A percentile compares a stretch with the other conserved stretches of the same genome.
Conservation (phyloP, 192 early-diverging fungal species). For the Paraglomus occultum region DNA sequence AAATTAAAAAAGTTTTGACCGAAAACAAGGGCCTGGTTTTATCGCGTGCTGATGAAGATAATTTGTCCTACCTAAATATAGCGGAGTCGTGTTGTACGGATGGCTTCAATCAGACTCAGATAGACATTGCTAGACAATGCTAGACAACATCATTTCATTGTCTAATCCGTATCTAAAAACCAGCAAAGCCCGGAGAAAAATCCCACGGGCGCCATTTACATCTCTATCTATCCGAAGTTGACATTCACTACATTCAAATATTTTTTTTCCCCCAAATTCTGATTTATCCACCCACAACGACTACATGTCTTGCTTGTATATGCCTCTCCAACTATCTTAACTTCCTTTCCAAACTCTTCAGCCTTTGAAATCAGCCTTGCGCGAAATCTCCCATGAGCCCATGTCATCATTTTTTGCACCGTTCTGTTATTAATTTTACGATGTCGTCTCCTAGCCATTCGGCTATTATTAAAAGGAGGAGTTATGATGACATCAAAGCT, state of each 20-base stretch:
- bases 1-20: no score
- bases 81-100: no score
- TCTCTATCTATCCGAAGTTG: not conserved
- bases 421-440: not conserved
- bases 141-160: no score
- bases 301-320: not conserved
- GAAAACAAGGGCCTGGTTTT: no score
- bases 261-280: not conserved
- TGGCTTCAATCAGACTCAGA: no score
- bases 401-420: constrained; percentile 8
- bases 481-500: constrained; percentile 10
- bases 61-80: no score
- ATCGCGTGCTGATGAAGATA: no score
- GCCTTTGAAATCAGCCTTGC: not conserved
- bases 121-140: no score
- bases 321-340: not conserved
- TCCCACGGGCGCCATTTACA: constrained; percentile 5
- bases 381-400: not conserved
- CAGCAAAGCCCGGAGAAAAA: not conserved
- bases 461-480: not conserved
- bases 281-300: constrained; percentile 4
- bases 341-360: constrained; percentile 4
- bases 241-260: not conserved
- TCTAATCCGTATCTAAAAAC: no score
- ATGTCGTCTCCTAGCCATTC: not conserved